These are phyloP conservation scores for Lactifluus piperatus DNA, from an alignment of 768 basidiomycete species.

Conservation along the genomic window DNA sequence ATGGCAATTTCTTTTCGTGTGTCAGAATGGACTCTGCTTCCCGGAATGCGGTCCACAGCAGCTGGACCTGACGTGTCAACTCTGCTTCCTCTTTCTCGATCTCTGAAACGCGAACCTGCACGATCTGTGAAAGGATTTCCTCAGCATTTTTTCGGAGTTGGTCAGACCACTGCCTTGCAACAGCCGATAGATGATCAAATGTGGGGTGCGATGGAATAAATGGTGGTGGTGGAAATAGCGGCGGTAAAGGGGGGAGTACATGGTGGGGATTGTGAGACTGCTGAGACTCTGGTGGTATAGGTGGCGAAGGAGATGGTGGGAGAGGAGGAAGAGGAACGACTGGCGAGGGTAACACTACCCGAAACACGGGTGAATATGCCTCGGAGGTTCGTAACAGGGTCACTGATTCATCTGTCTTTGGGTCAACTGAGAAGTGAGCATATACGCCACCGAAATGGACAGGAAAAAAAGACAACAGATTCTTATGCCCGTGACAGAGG, in stretches of 20 bases:
- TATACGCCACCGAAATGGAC: neutral
- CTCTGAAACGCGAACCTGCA: slow-evolving; percentile 45
- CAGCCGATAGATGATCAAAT: slow-evolving; percentile 52
- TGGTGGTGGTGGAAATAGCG: slow-evolving; percentile 66
- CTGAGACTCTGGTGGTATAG: slow-evolving; percentile 2
- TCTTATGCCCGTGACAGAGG: neutral
- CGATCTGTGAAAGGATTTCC: slow-evolving; percentile 43
- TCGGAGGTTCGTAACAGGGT: slow-evolving; percentile 23
- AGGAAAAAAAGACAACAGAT: neutral
- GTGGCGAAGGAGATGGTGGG: slow-evolving; percentile 7
- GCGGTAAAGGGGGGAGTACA: slow-evolving; percentile 45
- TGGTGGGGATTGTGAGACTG: slow-evolving; percentile 18
- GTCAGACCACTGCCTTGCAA: slow-evolving; percentile 49
- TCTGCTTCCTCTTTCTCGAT: slow-evolving; percentile 46
- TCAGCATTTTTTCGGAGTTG: slow-evolving; percentile 49
- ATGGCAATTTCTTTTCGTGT: slow-evolving; percentile 28
- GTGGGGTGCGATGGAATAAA: slow-evolving; percentile 69
- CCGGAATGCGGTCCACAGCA: slow-evolving; percentile 53
- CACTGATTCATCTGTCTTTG: slow-evolving; percentile 25
- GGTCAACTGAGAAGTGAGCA: slow-evolving; percentile 9
- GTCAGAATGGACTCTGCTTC: slow-evolving; percentile 39
- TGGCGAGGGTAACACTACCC: slow-evolving; percentile 23
- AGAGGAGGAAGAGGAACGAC: slow-evolving; percentile 2
- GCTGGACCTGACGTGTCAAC: slow-evolving; percentile 49
- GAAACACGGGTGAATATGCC: slow-evolving; percentile 31